Evolutionary conservation across 1,139 yeast species (phyloP).

Genomic region (Pneumocystis murina): DNA sequence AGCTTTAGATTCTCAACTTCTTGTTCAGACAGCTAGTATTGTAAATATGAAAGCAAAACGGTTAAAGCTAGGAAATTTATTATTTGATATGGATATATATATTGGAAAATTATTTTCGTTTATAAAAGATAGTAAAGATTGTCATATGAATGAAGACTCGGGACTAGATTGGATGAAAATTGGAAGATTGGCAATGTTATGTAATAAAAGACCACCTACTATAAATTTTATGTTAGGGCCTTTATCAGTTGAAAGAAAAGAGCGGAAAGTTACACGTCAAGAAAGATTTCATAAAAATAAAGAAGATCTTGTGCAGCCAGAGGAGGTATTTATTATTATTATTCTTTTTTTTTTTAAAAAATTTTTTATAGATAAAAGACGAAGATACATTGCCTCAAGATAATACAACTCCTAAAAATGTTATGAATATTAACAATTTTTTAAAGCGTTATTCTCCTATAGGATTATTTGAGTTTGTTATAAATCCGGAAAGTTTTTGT

Average conservation of each 20-base stretch:
- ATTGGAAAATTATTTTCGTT: conserved; percentile 6
- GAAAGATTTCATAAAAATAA: conserved; percentile 4
- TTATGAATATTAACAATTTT: conserved; percentile 17
- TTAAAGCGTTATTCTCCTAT: conserved; percentile 26
- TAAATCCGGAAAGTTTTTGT: conserved; percentile 62
- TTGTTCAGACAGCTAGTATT: conserved; percentile 10
- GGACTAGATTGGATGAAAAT: conserved; percentile 24
- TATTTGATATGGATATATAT: conserved; percentile 10
- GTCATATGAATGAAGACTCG: background rate
- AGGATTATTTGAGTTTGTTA: conserved; percentile 48
- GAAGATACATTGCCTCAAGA: conserved; percentile 34
- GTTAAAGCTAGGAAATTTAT: conserved; percentile 10
- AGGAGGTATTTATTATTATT: conserved; percentile 4
- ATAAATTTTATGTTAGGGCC: conserved; percentile 14
- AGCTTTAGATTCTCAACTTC: conserved; percentile 11
- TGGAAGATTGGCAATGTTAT: conserved; percentile 11
- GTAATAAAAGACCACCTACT: conserved; percentile 11
- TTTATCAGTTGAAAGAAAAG: conserved; percentile 12
- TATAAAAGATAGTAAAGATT: background rate
- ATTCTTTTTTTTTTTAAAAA: conserved; percentile 3
- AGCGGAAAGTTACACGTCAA: conserved; percentile 23
- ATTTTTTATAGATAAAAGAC: conserved; percentile 22
- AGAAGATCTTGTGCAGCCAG: conserved; percentile 1
- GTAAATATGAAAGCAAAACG: conserved; percentile 11
- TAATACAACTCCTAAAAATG: conserved; percentile 35